Evolutionary conservation across 2,329 filamentous ascomycete genomes (phyloP), one percentile per base, ranked within the genome.

Genomic region (Monilinia vaccinii-corymbosi): DNA sequence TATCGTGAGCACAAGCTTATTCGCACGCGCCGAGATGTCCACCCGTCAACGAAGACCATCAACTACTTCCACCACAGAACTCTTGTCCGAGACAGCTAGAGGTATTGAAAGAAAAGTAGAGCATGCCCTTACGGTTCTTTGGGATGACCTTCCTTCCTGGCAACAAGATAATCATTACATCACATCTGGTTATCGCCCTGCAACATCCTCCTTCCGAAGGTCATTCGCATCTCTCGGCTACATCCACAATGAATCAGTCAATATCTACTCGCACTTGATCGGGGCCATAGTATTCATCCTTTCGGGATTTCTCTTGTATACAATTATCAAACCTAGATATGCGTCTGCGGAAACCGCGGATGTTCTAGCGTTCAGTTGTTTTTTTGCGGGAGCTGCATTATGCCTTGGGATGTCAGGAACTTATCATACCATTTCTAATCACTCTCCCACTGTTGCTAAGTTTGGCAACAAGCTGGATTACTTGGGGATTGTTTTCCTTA

Each of bases 391-490:
- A 48, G 88, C 87, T 1, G 79, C 85, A 32, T 69, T 83, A 38
- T 93, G 89, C 68, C 76, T 94, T 56, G 86, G 87, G 25, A 89
- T 92, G 85, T 91, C 87, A 67, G 88, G 91, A 6, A 88, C 87
- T 3, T 99, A 86, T 71, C 94, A 99, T 72, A 82, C 89, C 2
- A 81, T 97, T 51, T 84, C 81, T 25, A 96, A 97, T 66, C 94
- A 99, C 73, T 94, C 89, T 21, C 82, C 84, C 42, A 74, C 75
- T 1, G 89, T 97, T 16, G 85, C 88, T 2, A 86, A 83, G 63
- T 89, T 91, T 78, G 92, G 92, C 13, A 97, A 97, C 72, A 90
- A 96, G 73, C 77, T 97, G 60, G 94, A 99, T 72, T 97, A 99
- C 72, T 83, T 93, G 6, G 94, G 94, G 8, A 99, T 99, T 67